Conservation (phyloP, 2,329 filamentous ascomycete species). For the Parasarocladium wereldwijsianum region DNA sequence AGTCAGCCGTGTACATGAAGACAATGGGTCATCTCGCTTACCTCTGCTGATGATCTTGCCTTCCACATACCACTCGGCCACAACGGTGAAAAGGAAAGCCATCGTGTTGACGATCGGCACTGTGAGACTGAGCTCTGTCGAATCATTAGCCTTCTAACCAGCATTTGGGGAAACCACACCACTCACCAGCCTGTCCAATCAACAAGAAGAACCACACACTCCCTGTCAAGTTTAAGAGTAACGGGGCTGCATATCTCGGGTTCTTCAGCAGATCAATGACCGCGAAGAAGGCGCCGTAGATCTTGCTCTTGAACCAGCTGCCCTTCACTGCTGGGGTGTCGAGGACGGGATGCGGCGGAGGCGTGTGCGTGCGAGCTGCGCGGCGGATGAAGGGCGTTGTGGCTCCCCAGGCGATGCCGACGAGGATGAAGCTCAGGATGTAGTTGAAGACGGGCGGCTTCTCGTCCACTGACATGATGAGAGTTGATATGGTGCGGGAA, state of each 20-base stretch:
- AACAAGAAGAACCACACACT: slow-evolving; percentile 95
- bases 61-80: slow-evolving; percentile 92
- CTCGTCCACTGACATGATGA: slow-evolving; percentile 8
- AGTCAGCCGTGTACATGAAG: slow-evolving; percentile 1
- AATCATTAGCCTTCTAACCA: background rate
- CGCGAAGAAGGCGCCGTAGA: slow-evolving; percentile 55
- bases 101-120: slow-evolving; percentile 91
- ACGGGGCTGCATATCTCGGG: slow-evolving; percentile 70
- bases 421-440: slow-evolving; percentile 75
- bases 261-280: slow-evolving; percentile 66
- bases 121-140: slow-evolving; percentile 71
- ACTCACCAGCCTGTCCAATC: slow-evolving; percentile 79
- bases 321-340: slow-evolving; percentile 31
- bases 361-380: slow-evolving; percentile 63
- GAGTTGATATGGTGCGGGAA: slow-evolving; percentile 6
- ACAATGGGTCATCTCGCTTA: slow-evolving; percentile 23
- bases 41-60: slow-evolving; percentile 75
- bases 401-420: slow-evolving; percentile 84
- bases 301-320: slow-evolving; percentile 47
- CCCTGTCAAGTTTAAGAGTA: slow-evolving; percentile 79
- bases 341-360: slow-evolving; percentile 41
- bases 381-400: slow-evolving; percentile 85
- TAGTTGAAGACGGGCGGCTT: slow-evolving; percentile 57
- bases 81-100: slow-evolving; percentile 88
- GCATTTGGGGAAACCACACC: background rate